Base-by-base conservation (phyloP, 495 filamentous ascomycete genomes). In the Ascodesmis nigricans region DNA sequence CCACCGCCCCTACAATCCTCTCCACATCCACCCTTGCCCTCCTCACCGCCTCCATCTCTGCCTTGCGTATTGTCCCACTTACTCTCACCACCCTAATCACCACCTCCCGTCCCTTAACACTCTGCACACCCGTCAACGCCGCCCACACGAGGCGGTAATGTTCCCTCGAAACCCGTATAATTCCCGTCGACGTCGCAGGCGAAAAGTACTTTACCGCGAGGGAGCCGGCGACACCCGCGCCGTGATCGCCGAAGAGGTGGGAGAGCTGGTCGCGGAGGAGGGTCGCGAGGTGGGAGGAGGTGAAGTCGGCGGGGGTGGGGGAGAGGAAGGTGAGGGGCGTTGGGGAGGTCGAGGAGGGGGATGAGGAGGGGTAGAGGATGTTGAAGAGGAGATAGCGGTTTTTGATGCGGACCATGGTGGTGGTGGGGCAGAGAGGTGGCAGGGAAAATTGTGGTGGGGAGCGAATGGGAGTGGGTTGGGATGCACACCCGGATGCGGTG, bases 1-100 rank as follows among this genome's bases (percentile, higher is more conserved):
- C 52, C 36, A 52, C 53, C 8, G 58, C 61, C 43, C 64, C 59
- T 4, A 71, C 66, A 26, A 68, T 64, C 35, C 73, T 58, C 4
- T 13, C 35, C 38, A 91, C 73, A 47, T 76, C 67, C 31, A 62
- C 59, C 43, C 70, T 69, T 25, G 79, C 77, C 39, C 78, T 63
- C 14, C 69, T 63, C 47, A 93, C 73, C 22, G 75, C 79, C 53
- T 84, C 82, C 53, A 87, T 73, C 61, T 93, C 80, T 2, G 73
- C 74, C 58, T 91, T 92, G 40, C 69, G 69, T 45, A 97, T 90
- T 6, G 90, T 97, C 14, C 87, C 87, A 38, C 75, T 80, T n/a
- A 92, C 79, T 36, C 76, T 64, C 10, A 92, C 65, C n/a, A 95
- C 83, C 31, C 75, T 70, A 32, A 83, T 74, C 4, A 90, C 71